phyloP scores from a whole-genome alignment of 2,329 filamentous ascomycete species.

The Neoarthrinium moseri region DNA sequence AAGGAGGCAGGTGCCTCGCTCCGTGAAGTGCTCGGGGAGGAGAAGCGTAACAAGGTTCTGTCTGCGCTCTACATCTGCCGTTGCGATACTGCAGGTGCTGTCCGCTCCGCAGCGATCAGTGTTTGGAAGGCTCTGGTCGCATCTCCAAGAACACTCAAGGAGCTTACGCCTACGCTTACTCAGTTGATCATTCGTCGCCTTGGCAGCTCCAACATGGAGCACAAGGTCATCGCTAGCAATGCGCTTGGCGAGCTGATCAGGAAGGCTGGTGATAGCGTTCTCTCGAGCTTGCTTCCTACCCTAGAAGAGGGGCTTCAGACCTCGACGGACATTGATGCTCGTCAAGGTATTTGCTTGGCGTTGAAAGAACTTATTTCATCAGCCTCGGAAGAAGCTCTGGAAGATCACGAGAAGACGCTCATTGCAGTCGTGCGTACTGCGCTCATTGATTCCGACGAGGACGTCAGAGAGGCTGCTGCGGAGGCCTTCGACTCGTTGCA shows the following conservation, averaged over 20 bases:
- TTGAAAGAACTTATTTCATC: slow-evolving; percentile 90
- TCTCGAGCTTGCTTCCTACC: slow-evolving; percentile 84
- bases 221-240: slow-evolving; percentile 98
- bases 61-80: slow-evolving; percentile 98
- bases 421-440: slow-evolving; percentile 93
- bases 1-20: slow-evolving; percentile 91
- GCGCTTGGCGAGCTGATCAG: slow-evolving; percentile 94
- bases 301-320: slow-evolving; percentile 87
- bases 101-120: slow-evolving; percentile 83
- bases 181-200: slow-evolving; percentile 92
- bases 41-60: slow-evolving; percentile 94
- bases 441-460: slow-evolving; percentile 82
- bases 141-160: slow-evolving; percentile 87
- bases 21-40: slow-evolving; percentile 89
- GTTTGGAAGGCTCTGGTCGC: slow-evolving; percentile 98
- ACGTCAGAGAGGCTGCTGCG: slow-evolving; percentile 92
- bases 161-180: slow-evolving; percentile 90
- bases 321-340: slow-evolving; percentile 87
- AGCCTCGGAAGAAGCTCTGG: slow-evolving; percentile 81
- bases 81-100: slow-evolving; percentile 90
- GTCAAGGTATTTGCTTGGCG: slow-evolving; percentile 96
- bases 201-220: slow-evolving; percentile 95
- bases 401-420: slow-evolving; percentile 92
- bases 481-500: slow-evolving; percentile 97
- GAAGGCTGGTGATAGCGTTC: slow-evolving; percentile 91